These are phyloP conservation scores for Ceriops decandra DNA, from an alignment of 345 rosid genomes.

Conservation along the genomic window DNA sequence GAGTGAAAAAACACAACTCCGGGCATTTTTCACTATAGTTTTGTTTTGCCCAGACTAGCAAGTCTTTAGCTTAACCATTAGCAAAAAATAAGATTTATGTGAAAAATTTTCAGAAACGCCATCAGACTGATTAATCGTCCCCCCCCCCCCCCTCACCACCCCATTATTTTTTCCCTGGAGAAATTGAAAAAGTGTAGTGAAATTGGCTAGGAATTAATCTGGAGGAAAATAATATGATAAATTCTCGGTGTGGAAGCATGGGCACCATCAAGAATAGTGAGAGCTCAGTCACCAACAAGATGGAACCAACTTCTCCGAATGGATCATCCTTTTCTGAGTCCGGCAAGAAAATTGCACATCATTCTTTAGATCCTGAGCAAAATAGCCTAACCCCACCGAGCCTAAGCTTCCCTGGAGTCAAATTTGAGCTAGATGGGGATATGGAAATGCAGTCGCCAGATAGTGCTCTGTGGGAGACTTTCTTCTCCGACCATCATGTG, in stretches of 20 bases:
- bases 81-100: too few relatives aligned
- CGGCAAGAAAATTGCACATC: constrained; percentile 18
- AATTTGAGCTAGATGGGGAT: constrained; percentile 47
- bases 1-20: constrained; percentile 12
- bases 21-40: neutral
- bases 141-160: too few relatives aligned
- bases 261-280: constrained; percentile 41
- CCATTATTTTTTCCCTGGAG: too few relatives aligned
- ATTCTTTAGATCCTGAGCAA: constrained; percentile 37
- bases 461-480: constrained; percentile 51
- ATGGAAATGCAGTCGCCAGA: constrained; percentile 57
- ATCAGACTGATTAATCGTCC: too few relatives aligned
- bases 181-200: too few relatives aligned
- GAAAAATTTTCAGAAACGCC: too few relatives aligned
- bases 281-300: constrained; percentile 27
- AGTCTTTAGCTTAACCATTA: too few relatives aligned
- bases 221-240: constrained; percentile 23
- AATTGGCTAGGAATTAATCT: neutral
- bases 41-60: too few relatives aligned
- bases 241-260: constrained; percentile 40
- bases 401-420: constrained; percentile 44
- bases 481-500: constrained; percentile 44
- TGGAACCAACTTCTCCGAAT: constrained; percentile 29
- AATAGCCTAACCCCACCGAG: constrained; percentile 46
- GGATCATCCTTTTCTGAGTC: constrained; percentile 27